Evolutionary conservation across 2,329 filamentous ascomycete genomes (phyloP).

Genomic region (Xylariales sp.): DNA sequence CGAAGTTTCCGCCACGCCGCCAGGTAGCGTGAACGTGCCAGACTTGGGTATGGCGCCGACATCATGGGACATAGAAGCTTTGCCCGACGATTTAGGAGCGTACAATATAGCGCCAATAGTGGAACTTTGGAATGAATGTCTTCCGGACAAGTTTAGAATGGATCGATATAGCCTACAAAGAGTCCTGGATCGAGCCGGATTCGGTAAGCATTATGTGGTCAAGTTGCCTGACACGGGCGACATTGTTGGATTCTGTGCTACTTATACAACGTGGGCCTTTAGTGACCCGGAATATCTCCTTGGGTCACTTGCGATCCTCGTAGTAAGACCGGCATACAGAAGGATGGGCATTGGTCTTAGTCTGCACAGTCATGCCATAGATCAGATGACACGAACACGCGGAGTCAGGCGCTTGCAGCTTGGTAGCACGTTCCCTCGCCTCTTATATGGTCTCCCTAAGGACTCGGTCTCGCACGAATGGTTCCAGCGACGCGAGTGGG

Average conservation of each 20-base stretch:
- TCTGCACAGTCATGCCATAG: constrained; percentile 47
- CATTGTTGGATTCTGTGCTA: constrained; percentile 55
- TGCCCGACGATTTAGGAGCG: constrained; percentile 33
- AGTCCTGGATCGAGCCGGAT: constrained; percentile 50
- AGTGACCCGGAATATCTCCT: constrained; percentile 47
- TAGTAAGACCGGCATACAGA: constrained; percentile 45
- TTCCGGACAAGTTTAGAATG: constrained; percentile 43
- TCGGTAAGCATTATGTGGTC: constrained; percentile 53
- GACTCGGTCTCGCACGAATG: constrained; percentile 41
- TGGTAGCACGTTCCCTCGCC: constrained; percentile 54
- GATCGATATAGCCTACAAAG: constrained; percentile 35
- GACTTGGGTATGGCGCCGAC: constrained; percentile 27
- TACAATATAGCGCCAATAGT: constrained; percentile 32
- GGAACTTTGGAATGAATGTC: constrained; percentile 42
- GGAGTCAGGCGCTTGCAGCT: constrained; percentile 52
- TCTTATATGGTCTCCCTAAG: constrained; percentile 49
- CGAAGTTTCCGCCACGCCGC: constrained; percentile 20
- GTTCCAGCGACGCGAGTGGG: constrained; percentile 52
- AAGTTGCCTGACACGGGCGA: constrained; percentile 38
- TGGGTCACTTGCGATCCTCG: constrained; percentile 49
- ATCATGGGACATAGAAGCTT: constrained; percentile 38
- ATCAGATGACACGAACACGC: constrained; percentile 43
- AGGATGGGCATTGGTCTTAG: constrained; percentile 47
- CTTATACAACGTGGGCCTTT: constrained; percentile 54
- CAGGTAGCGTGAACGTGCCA: constrained; percentile 20